phyloP scores from a whole-genome alignment of 1,284 basidiomycete species.

The Cutaneotrichosporon dermatis region DNA sequence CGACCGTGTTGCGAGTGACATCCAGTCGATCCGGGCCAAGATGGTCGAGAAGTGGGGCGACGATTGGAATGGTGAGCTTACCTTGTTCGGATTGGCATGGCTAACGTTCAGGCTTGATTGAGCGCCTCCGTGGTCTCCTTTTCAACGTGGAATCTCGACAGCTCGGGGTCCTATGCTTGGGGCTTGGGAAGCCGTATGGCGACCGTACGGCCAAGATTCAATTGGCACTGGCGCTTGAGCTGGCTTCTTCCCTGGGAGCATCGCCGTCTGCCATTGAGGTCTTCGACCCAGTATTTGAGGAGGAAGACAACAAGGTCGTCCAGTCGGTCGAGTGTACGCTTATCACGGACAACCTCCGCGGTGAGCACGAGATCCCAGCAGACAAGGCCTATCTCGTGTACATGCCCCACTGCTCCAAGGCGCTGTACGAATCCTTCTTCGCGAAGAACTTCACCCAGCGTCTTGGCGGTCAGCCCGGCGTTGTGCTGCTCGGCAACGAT shows the following conservation, averaged over 20 bases:
- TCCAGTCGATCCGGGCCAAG: slow-evolving; percentile 34
- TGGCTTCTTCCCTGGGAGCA: slow-evolving; percentile 13
- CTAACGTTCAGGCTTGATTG: slow-evolving; percentile 9
- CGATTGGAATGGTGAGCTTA: slow-evolving; percentile 29
- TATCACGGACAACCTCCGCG: slow-evolving; percentile 34
- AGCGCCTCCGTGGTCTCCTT: neutral
- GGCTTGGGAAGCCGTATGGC: slow-evolving; percentile 34
- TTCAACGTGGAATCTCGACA: neutral
- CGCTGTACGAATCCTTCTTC: slow-evolving; percentile 40
- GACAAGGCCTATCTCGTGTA: slow-evolving; percentile 32
- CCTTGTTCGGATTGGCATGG: neutral
- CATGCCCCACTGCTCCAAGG: slow-evolving; percentile 41
- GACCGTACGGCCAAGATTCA: slow-evolving; percentile 46
- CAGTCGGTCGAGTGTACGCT: slow-evolving; percentile 18
- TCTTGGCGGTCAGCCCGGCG: slow-evolving; percentile 13
- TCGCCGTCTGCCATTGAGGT: slow-evolving; percentile 19
- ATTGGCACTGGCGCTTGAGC: slow-evolving; percentile 30
- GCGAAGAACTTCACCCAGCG: slow-evolving; percentile 26
- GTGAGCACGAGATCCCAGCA: slow-evolving; percentile 20
- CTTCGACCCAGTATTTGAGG: slow-evolving; percentile 41
- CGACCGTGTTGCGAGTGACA: slow-evolving; percentile 16
- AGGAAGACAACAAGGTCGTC: slow-evolving; percentile 30
- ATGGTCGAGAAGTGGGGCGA: slow-evolving; percentile 39
- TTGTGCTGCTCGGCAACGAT: slow-evolving; percentile 41
- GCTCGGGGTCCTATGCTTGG: slow-evolving; percentile 34